Evolutionary conservation across 331 rosid genomes (phyloP), one percentile per base, ranked within the genome.

Genomic region (Quercus lobata): DNA sequence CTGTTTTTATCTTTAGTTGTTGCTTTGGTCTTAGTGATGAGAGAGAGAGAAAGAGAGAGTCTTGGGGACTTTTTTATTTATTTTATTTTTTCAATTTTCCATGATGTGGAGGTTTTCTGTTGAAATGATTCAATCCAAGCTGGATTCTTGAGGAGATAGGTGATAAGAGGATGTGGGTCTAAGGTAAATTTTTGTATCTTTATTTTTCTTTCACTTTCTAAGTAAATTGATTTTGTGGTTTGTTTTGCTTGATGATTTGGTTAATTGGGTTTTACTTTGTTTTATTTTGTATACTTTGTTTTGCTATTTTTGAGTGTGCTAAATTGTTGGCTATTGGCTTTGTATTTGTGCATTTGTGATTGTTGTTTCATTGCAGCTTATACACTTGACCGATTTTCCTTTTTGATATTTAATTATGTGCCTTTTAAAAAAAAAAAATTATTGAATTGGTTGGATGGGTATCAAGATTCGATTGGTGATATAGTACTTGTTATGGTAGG

Each of bases 141-240:
- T 57, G 81, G 91, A 83, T 93, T 88, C 87, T 87, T 78, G 79
- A 78, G 57, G 71, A 53, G 69, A 76, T 80, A 76, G 80, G 61
- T 84, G 83, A 78, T 81, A 41, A 37, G 76, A 83, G 81, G 92
- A 89, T 87, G 96, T 90, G 90, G 89, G 92, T 86, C 78, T 93
- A 89, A 91, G 99, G 96, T 95, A 91, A 85, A 71, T 79, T 86
- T 80, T n/a, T 73, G 10, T 55, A 14, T 49, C 17, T 49, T 49
- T 49, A 49, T 49, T 12, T 49, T 49, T 49, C 18, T 73, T 60
- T 66, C 62, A 57, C 63, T 79, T 75, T 83, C 76, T 81, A 17
- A 54, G 17, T 62, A 29, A 32, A 75, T 89, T 72, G 79, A 79
- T 81, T 81, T 87, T 78, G 65, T 56, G 57, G 22, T 15, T 61